Conservation (phyloP, 2,329 filamentous ascomycete species). For the Hypomyces rosellus region DNA sequence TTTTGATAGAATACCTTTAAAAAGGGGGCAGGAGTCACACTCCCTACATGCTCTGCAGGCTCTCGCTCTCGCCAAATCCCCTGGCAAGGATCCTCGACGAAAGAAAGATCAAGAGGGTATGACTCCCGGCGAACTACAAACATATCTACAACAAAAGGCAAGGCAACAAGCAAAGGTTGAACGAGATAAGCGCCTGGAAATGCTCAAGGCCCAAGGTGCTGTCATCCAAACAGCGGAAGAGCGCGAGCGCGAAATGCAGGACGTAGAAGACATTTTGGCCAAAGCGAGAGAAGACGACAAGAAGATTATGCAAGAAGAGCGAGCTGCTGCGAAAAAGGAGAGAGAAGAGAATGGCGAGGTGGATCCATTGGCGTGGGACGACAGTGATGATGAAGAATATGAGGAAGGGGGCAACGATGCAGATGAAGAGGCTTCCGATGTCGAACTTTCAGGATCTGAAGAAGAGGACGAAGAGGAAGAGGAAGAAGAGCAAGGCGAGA, state of each 20-base stretch:
- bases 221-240: slow-evolving; percentile 81
- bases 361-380: slow-evolving; percentile 50
- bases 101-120: slow-evolving; percentile 49
- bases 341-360: slow-evolving; percentile 40
- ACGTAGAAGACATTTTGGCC: slow-evolving; percentile 82
- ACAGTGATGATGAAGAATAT: slow-evolving; percentile 50
- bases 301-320: slow-evolving; percentile 71
- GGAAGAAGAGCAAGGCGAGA: slow-evolving; percentile 26
- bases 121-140: slow-evolving; percentile 63
- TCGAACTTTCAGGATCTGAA: slow-evolving; percentile 42
- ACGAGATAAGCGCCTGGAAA: slow-evolving; percentile 68
- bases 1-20: slow-evolving; percentile 62
- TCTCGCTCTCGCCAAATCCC: slow-evolving; percentile 66
- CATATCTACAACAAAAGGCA: slow-evolving; percentile 62
- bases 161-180: slow-evolving; percentile 74
- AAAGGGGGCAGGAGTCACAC: slow-evolving; percentile 54
- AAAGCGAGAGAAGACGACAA: slow-evolving; percentile 71
- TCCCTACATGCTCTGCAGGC: slow-evolving; percentile 64
- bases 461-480: slow-evolving; percentile 31
- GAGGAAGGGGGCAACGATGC: slow-evolving; percentile 25
- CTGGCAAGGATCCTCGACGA: slow-evolving; percentile 43
- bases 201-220: slow-evolving; percentile 73
- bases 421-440: slow-evolving; percentile 31
- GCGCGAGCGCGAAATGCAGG: slow-evolving; percentile 70
- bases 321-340: slow-evolving; percentile 63